phyloP scores from a whole-genome alignment of 2,329 filamentous ascomycete species.

The Penicillium polonicum region DNA sequence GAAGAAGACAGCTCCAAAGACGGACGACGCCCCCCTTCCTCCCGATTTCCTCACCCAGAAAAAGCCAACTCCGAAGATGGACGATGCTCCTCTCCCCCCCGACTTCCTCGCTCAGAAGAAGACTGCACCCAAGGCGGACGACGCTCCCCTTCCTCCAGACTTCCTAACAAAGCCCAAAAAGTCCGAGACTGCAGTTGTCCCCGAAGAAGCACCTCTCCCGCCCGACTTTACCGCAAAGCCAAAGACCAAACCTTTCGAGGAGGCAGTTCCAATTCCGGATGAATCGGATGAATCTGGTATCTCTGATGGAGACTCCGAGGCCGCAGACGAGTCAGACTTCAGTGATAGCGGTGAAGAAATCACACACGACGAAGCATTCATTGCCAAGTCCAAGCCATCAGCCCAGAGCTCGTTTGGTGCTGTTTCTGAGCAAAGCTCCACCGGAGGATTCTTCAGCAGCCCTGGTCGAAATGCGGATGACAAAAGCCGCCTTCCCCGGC shows the following conservation, averaged over 20 bases:
- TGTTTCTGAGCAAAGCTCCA: conserved; percentile 36
- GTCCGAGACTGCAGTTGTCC: neutral
- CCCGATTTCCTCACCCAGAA: conserved; percentile 22
- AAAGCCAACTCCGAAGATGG: conserved; percentile 13
- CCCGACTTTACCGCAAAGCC: conserved; percentile 27
- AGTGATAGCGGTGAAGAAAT: conserved; percentile 49
- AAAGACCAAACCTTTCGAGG: conserved; percentile 19
- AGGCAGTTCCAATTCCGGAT: conserved; percentile 33
- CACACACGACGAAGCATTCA: conserved; percentile 40
- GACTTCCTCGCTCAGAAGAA: conserved; percentile 13
- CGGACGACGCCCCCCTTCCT: conserved; percentile 18
- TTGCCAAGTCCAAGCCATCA: conserved; percentile 41
- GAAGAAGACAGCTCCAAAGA: neutral
- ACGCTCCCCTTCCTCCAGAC: conserved; percentile 31
- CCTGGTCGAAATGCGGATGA: conserved; percentile 32
- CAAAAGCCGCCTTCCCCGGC: conserved; percentile 27
- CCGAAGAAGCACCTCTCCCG: conserved; percentile 26
- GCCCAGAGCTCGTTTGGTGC: conserved; percentile 48
- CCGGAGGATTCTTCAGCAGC: conserved; percentile 43
- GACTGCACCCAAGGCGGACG: neutral
- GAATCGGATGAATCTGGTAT: conserved; percentile 26
- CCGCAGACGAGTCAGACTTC: conserved; percentile 43
- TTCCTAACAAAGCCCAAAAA: conserved; percentile 22
- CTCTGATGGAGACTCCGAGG: conserved; percentile 31
- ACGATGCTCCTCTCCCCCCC: conserved; percentile 28